Conservation (phyloP, 2,329 filamentous ascomycete genomes). For the Aquanectria penicillioides region DNA sequence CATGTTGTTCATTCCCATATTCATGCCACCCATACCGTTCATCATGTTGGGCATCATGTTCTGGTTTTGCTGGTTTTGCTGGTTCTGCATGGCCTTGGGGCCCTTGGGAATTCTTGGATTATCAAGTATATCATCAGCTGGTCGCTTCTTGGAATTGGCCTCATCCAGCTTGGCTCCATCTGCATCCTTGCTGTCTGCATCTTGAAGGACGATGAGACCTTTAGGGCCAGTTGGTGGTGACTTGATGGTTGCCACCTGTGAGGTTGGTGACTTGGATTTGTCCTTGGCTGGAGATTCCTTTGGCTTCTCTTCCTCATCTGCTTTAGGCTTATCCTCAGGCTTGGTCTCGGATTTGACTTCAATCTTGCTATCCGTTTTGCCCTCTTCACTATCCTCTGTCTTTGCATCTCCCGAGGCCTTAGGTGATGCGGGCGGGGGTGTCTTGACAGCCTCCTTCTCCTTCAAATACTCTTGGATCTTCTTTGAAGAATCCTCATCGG, state of each 20-base stretch:
- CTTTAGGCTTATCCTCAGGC: constrained; percentile 49
- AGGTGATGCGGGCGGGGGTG: constrained; percentile 45
- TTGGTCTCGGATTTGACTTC: constrained; percentile 47
- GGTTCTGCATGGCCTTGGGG: constrained; percentile 71
- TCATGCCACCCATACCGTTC: constrained; percentile 56
- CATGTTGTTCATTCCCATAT: constrained; percentile 51
- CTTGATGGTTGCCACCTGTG: constrained; percentile 34
- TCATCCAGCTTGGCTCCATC: constrained; percentile 45
- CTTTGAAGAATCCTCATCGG: constrained; percentile 80
- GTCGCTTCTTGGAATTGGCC: constrained; percentile 76
- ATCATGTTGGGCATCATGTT: constrained; percentile 59
- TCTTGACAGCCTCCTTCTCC: constrained; percentile 65
- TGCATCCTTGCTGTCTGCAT: constrained; percentile 48
- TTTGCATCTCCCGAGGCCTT: constrained; percentile 38
- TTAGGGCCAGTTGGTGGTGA: constrained; percentile 46
- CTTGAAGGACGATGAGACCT: constrained; percentile 44
- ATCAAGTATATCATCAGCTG: constrained; percentile 77
- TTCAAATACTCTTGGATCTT: constrained; percentile 81
- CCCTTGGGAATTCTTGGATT: constrained; percentile 73
- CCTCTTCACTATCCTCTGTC: constrained; percentile 30
- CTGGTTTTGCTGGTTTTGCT: constrained; percentile 55
- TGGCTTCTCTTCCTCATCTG: constrained; percentile 27
- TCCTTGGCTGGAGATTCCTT: constrained; percentile 39
- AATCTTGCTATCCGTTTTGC: constrained; percentile 45
- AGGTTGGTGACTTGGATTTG: constrained; percentile 49